Evolutionary conservation across 2,329 filamentous ascomycete genomes (phyloP), one percentile per base, ranked within the genome.

Genomic region (Verticillium nubilum): DNA sequence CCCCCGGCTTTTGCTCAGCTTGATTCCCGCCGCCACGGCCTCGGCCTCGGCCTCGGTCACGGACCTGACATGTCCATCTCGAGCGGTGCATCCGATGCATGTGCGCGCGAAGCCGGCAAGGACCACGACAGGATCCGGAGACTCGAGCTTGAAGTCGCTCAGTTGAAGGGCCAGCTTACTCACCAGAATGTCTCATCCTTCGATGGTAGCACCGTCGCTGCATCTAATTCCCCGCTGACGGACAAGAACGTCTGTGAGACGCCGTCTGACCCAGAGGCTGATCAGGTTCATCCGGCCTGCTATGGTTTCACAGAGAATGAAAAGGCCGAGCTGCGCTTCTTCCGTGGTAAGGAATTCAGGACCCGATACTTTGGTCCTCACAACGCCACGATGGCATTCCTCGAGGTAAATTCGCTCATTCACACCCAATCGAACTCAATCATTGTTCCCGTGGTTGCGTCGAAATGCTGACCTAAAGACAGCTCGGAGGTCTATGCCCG

Each of bases 281-380:
- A 63, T 23, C 59, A 58, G 52, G 42, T 57, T 5, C 54, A 56
- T 19, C 54, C 50, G 9, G 58, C 58, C 9, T 59, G 56, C 42
- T 50, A 47, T 15, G 52, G 52, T 26, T 59, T 29, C 53, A 54
- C 59, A 31, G 57, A 63, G 35, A 75, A 74, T 52, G 79, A 82
- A 60, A 79, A 78, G 61, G 78, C 80, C 29, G 82, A 86, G 69
- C 75, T 83, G 66, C 80, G 81, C 57, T 85, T 84, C 72, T 81
- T 85, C 69, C 76, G 81, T 29, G 81, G 82, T 59, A 83, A 84
- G 66, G 81, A 83, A 62, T 86, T 86, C 69, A 81, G 82, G 65
- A 85, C 81, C 3, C 78, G 83, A 63, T 86, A 86, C 67, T 84
- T 82, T 65, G 83, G 84, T 2, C 83, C 83, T 3, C 81, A 85